Conservation (phyloP, 345 rosid genomes). For the Linum usitatissimum region DNA sequence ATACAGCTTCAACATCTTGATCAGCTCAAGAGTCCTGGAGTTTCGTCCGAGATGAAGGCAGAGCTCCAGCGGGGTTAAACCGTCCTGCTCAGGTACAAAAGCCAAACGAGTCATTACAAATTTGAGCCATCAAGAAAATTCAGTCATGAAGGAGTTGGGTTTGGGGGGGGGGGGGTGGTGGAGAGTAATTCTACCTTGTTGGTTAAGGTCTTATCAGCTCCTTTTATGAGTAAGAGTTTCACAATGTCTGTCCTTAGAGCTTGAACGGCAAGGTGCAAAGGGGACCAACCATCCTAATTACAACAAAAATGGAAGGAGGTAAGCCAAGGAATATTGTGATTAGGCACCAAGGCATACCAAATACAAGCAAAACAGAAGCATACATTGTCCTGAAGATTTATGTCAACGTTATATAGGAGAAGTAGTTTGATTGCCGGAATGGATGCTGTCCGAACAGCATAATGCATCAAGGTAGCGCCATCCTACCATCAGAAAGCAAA, state of each 20-base stretch:
- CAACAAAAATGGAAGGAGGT: not conserved
- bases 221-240: conserved; percentile 68
- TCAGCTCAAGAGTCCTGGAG: conserved; percentile 53
- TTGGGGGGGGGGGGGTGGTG: too few species aligned
- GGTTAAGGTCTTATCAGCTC: conserved; percentile 54
- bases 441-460: conserved; percentile 83
- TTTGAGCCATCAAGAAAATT: too few species aligned
- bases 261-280: conserved; percentile 89
- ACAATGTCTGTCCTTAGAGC: conserved; percentile 65
- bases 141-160: too few species aligned
- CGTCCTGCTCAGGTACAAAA: conserved; percentile 41
- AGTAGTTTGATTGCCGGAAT: conserved; percentile 67
- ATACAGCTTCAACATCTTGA: conserved; percentile 64
- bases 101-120: not conserved
- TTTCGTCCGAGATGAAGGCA: conserved; percentile 62
- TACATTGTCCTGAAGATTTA: conserved; percentile 77
- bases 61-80: conserved; percentile 67
- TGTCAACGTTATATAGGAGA: conserved; percentile 62
- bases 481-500: conserved; percentile 35
- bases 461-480: conserved; percentile 84
- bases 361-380: not conserved
- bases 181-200: conserved; percentile 9
- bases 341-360: not conserved
- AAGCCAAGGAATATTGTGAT: too few species aligned
- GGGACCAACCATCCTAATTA: conserved; percentile 91